Conservation (phyloP, 1,284 basidiomycete species). For the Tilletiopsis washingtonensis region DNA sequence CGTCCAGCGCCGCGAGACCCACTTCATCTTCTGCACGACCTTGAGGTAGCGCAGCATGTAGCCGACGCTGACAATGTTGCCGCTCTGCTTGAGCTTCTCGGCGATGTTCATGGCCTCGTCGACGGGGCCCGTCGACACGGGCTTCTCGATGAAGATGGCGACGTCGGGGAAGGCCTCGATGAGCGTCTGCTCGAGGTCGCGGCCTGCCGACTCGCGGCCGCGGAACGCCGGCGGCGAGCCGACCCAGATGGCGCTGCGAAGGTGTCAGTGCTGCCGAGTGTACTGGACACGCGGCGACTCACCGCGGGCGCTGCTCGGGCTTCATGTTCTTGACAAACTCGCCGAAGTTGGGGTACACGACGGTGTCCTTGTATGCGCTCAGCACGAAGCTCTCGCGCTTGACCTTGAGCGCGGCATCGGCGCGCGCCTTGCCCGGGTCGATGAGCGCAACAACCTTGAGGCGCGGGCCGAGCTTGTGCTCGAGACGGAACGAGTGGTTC, state of each 20-base stretch:
- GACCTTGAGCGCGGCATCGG: slow-evolving; percentile 69
- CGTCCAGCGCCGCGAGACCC: neutral
- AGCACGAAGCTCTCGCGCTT: slow-evolving; percentile 92
- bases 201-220: slow-evolving; percentile 52
- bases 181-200: slow-evolving; percentile 83
- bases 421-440: slow-evolving; percentile 78
- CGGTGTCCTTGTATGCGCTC: slow-evolving; percentile 83
- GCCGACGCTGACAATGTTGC: slow-evolving; percentile 81
- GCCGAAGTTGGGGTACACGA: slow-evolving; percentile 76
- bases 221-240: slow-evolving; percentile 91
- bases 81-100: slow-evolving; percentile 30
- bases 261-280: no score
- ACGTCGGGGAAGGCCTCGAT: slow-evolving; percentile 65
- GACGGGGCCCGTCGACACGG: slow-evolving; percentile 73
- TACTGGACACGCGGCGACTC: no score
- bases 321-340: slow-evolving; percentile 59
- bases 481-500: slow-evolving; percentile 42
- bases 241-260: slow-evolving; percentile 68
- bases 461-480: slow-evolving; percentile 78
- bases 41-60: slow-evolving; percentile 51
- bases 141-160: slow-evolving; percentile 92
- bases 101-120: slow-evolving; percentile 49
- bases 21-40: slow-evolving; percentile 93
- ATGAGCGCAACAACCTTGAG: slow-evolving; percentile 92
- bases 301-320: slow-evolving; percentile 45